A percentile compares a stretch with the other conserved stretches of the same genome.
Conservation (phyloP, 1,284 basidiomycete species). For the Omphalotus olearius region DNA sequence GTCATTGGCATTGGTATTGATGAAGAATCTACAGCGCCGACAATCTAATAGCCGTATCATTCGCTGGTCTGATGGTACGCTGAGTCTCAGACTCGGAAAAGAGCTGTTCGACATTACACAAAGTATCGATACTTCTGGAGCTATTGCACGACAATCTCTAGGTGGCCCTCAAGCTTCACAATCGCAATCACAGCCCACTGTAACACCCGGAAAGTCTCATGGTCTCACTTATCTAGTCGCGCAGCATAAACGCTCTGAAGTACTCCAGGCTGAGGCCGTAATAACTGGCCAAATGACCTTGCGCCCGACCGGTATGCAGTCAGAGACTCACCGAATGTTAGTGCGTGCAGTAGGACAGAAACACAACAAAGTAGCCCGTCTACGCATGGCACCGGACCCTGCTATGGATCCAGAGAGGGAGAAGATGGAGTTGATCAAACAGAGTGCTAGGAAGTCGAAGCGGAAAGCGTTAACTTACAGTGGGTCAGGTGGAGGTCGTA, state of each 20-base stretch:
- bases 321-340: slow-evolving; percentile 84
- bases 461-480: slow-evolving; percentile 43
- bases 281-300: slow-evolving; percentile 82
- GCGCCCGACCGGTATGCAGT: slow-evolving; percentile 86
- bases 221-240: slow-evolving; percentile 87
- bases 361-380: slow-evolving; percentile 73
- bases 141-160: slow-evolving; percentile 48
- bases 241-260: slow-evolving; percentile 81
- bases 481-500: slow-evolving; percentile 40
- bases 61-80: slow-evolving; percentile 87
- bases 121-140: slow-evolving; percentile 68
- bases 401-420: slow-evolving; percentile 70
- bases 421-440: slow-evolving; percentile 64
- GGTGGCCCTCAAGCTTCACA: slow-evolving; percentile 35
- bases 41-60: slow-evolving; percentile 88
- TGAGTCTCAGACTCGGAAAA: slow-evolving; percentile 84
- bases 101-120: slow-evolving; percentile 88
- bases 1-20: background rate
- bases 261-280: slow-evolving; percentile 81
- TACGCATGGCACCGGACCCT: slow-evolving; percentile 73
- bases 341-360: slow-evolving; percentile 84
- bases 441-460: slow-evolving; percentile 59
- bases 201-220: slow-evolving; percentile 40
- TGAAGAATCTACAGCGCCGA: slow-evolving; percentile 42
- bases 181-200: slow-evolving; percentile 26